Conservation (phyloP, 202 grass and related monocot genomes). For the Carex sylvatica region DNA sequence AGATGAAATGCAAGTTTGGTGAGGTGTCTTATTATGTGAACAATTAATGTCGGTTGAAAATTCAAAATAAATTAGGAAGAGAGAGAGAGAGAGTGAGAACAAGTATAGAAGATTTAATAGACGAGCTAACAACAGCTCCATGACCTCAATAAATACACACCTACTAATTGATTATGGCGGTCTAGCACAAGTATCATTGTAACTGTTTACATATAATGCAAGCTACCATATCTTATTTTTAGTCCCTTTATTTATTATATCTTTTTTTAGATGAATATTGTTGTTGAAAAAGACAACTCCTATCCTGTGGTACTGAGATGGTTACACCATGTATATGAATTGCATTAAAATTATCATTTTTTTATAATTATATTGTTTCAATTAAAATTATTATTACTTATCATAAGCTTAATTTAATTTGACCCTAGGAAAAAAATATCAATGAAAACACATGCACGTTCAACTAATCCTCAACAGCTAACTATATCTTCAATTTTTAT, state of each 20-base stretch:
- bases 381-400: background rate
- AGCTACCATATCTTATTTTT: constrained; percentile 1
- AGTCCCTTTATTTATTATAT: background rate
- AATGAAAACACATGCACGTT: background rate
- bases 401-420: background rate
- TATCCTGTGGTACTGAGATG: background rate
- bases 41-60: background rate
- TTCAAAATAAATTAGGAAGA: constrained; percentile 7
- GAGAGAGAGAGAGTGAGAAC: background rate
- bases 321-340: background rate
- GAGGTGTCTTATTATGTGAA: constrained; percentile 18
- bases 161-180: constrained; percentile 5
- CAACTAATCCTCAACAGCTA: background rate
- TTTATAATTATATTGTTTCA: background rate
- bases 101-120: constrained; percentile 18
- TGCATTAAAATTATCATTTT: background rate
- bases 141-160: constrained; percentile 21
- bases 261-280: constrained; percentile 8
- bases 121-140: constrained; percentile 9
- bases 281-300: constrained; percentile 11
- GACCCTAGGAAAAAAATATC: background rate
- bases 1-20: constrained; percentile 5
- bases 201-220: constrained; percentile 18
- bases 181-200: background rate
- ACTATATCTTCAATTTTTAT: background rate